Percentiles rank a stretch among this genome's conserved stretches.
Evolutionary conservation across 1,284 basidiomycete genomes (phyloP).

Genomic region (Tylopilus orsonianus): DNA sequence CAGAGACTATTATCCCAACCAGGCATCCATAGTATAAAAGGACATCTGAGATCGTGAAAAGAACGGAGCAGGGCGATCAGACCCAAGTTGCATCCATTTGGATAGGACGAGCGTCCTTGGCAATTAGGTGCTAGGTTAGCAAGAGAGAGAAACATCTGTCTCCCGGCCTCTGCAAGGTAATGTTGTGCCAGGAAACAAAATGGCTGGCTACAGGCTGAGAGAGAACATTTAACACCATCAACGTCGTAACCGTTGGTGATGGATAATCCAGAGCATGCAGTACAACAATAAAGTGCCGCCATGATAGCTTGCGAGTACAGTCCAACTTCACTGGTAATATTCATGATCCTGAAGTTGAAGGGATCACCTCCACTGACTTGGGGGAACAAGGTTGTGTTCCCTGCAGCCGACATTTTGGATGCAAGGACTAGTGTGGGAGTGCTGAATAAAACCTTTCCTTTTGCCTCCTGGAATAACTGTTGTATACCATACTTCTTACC

Average conservation of each 20-base stretch:
- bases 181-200: slow-evolving; percentile 4
- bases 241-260: slow-evolving; percentile 14
- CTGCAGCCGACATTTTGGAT: background rate
- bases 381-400: slow-evolving; percentile 2
- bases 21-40: background rate
- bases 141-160: background rate
- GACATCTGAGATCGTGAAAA: background rate
- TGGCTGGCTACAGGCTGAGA: slow-evolving; percentile 3
- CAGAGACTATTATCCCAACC: slow-evolving; percentile 6
- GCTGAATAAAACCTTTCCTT: background rate
- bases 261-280: slow-evolving; percentile 2
- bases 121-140: background rate
- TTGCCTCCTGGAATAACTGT: slow-evolving; percentile 12
- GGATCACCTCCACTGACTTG: slow-evolving; percentile 7
- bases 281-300: slow-evolving; percentile 3
- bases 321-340: slow-evolving; percentile 17
- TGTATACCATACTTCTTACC: slow-evolving; percentile 19
- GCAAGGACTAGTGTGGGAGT: background rate
- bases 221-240: background rate
- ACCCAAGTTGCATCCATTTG: background rate
- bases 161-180: background rate
- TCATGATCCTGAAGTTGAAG: slow-evolving; percentile 16
- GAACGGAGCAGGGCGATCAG: background rate
- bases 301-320: background rate
- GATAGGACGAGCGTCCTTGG: too few species aligned